These are phyloP conservation scores for Waltergamsia citrina DNA, from an alignment of 2,329 filamentous ascomycete genomes.

Conservation along the genomic window DNA sequence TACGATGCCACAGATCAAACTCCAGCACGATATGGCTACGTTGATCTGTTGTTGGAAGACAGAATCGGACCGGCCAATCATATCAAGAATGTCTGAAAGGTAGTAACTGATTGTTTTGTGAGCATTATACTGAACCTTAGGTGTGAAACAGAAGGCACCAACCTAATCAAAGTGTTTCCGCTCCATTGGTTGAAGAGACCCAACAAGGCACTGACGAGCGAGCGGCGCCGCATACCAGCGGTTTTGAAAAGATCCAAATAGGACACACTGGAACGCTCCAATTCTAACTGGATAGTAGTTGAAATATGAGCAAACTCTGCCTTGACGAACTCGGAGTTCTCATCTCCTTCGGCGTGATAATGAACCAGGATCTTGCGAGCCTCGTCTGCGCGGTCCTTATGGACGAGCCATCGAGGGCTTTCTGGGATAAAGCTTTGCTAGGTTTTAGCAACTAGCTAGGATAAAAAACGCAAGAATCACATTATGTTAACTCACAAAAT, in stretches of 20 bases:
- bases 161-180: constrained; percentile 17
- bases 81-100: constrained; percentile 28
- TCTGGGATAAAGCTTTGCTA: constrained; percentile 45
- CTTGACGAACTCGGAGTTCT: constrained; percentile 39
- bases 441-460: too few species aligned
- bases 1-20: constrained; percentile 34
- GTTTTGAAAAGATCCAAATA: constrained; percentile 10
- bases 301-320: constrained; percentile 40
- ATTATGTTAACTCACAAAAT: constrained; percentile 45
- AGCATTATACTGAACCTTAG: too few species aligned
- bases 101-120: too few species aligned
- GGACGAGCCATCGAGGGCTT: constrained; percentile 50
- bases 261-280: constrained; percentile 15
- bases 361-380: constrained; percentile 41
- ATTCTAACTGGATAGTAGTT: constrained; percentile 19
- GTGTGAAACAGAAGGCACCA: too few species aligned
- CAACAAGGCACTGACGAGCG: constrained; percentile 42
- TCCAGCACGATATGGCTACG: constrained; percentile 32
- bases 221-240: constrained; percentile 13
- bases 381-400: constrained; percentile 22
- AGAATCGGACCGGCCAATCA: constrained; percentile 28
- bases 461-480: too few species aligned
- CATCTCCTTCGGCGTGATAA: constrained; percentile 40
- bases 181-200: constrained; percentile 27
- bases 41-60: constrained; percentile 31